Evolutionary conservation across 148 eudicot species (phyloP), one percentile per base, ranked within the genome.

Genomic region (Gaultheria prostrata): DNA sequence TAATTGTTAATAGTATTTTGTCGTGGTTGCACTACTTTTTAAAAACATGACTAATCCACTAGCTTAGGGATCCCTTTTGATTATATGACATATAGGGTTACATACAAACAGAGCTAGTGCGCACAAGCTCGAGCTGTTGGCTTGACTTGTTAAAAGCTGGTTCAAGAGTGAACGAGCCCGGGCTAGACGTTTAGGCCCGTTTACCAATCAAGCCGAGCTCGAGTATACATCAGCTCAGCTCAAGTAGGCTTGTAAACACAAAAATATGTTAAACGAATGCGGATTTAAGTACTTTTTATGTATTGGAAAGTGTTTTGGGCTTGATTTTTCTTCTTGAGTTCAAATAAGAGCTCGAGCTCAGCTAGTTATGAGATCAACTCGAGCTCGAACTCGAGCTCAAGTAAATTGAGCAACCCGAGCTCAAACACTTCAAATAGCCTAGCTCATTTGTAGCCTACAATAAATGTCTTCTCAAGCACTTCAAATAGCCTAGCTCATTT

Each of bases 51-150:
- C 67, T 32, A 71, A 21, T 69, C 8, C 65, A 18, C 83, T 26
- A 4, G 78, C 73, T 54, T 49, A n/a, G 57, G 21, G 46, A 81
- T 82, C 63, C 10, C 30, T 71, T 82, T 70, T 63, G 14, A 30
- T 69, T 4, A 49, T 18, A 77, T 81, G 24, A 77, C 20, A 14
- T 26, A 11, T 28, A 26, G 71, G 33, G 33, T 26, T 65, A 32
- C 71, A 65, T 26, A 24, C 15, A 10, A 65, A 65, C 53, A 24
- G 32, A 63, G 69, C 24, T 24, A 30, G 24, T 10, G 69, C 30
- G 4, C 24, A 24, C 30, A 63, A 63, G 30, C 69, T 63, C 24
- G 28, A 63, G 69, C 30, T 30, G 11, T 5, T 17, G 8, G 18
- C 72, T 67, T 3, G 35, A 30, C 72, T 67, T 1, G 1, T 67